Percentiles rank a stretch among this genome's conserved stretches.
phyloP scores from a whole-genome alignment of 2,329 filamentous ascomycete genomes.

The Zopfia rhizophila region DNA sequence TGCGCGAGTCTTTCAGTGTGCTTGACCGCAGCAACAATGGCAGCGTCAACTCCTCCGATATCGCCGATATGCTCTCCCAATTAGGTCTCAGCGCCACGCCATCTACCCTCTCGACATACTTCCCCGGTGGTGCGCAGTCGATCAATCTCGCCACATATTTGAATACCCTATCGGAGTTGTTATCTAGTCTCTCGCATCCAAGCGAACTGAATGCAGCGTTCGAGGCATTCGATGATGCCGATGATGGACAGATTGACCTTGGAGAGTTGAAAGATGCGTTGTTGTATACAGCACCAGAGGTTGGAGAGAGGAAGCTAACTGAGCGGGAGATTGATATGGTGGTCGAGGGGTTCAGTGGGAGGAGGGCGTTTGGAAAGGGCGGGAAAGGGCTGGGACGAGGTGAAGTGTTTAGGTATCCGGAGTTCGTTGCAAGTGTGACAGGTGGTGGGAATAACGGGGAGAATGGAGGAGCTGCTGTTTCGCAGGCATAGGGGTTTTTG shows the following conservation, averaged over 20 bases:
- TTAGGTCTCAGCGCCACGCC: slow-evolving; percentile 80
- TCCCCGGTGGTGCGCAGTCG: slow-evolving; percentile 76
- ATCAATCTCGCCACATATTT: slow-evolving; percentile 88
- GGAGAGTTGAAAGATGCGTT: slow-evolving; percentile 84
- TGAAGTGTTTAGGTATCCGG: slow-evolving; percentile 92
- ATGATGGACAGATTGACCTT: slow-evolving; percentile 91
- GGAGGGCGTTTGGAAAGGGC: slow-evolving; percentile 80
- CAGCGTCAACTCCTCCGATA: slow-evolving; percentile 80
- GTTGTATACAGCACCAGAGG: slow-evolving; percentile 80
- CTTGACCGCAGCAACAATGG: slow-evolving; percentile 91
- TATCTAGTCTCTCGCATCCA: slow-evolving; percentile 79
- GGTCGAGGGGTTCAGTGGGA: slow-evolving; percentile 85
- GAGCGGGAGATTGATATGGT: slow-evolving; percentile 81
- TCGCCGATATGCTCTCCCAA: slow-evolving; percentile 87
- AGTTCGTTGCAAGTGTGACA: slow-evolving; percentile 75
- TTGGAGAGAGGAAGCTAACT: slow-evolving; percentile 45
- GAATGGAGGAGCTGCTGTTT: slow-evolving; percentile 27
- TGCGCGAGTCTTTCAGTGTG: slow-evolving; percentile 94
- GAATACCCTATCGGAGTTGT: slow-evolving; percentile 78
- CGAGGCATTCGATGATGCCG: slow-evolving; percentile 94
- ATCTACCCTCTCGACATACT: slow-evolving; percentile 81
- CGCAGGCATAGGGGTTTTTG: slow-evolving; percentile 10
- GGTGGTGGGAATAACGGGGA: slow-evolving; percentile 47
- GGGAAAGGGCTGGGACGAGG: slow-evolving; percentile 66
- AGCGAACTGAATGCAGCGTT: slow-evolving; percentile 89